Evolutionary conservation across 306 rosid species (phyloP), one percentile per base, ranked within the genome.

Genomic region (Citrullus amarus): DNA sequence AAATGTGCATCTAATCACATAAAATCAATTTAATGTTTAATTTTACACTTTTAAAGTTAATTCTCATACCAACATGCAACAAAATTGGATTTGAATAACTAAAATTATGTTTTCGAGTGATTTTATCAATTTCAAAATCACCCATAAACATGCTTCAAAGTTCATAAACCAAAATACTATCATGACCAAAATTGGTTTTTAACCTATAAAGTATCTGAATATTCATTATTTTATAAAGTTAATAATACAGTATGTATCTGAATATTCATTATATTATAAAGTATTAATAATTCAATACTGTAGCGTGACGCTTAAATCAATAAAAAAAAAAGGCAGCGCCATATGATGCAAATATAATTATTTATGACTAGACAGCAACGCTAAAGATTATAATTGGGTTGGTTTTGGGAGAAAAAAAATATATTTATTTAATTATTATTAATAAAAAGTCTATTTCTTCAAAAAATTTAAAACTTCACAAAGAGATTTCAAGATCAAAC

Each of bases 401-500:
- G 9, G 38, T 25, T 10, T 53, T 1, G 66, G 69, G 5, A 63
- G 70, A 1, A 14, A 63, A 30, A 63, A 63, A 61, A 12, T 0
- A 14, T 9, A 48, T 2, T 46, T 9, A 46, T 48, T 48, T 48
- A 48, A 12, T 48, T 48, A 48, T 48, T 2, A 32, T 48, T 48
- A 9, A 48, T 3, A 12, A 12, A 48, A 48, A 13, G 54, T 54
- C 20, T 57, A 56, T 2, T n/a, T 57, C 22, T 66, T 66, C 16
- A 20, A 68, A 68, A 68, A 68, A 41, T 18, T 14, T 3, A 6
- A 67, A 41, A 0, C n/a, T 46, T 20, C 17, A 46, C 57, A 17
- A 53, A 5, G 78, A 75, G 83, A 79, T 70, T 43, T 70, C 43
- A 58, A 70, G 51, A 17, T 8, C 18, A 75, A 60, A 74, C 67